Conservation (phyloP, 2,329 filamentous ascomycete species). For the Aspergillus felis region DNA sequence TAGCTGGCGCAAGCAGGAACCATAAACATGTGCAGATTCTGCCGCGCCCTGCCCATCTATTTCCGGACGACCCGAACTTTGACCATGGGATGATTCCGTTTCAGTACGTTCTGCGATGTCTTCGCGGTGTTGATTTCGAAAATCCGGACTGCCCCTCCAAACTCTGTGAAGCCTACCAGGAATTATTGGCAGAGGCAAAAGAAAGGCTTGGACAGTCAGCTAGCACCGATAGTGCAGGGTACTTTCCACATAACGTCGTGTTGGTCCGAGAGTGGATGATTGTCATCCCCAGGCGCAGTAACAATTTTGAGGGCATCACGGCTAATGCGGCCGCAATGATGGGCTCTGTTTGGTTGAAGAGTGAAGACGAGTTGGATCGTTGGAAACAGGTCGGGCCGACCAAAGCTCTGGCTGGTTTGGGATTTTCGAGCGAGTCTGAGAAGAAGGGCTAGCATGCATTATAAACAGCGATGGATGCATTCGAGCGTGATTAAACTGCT, state of each 20-base stretch:
- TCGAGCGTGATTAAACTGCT: no score
- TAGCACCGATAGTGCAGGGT: background rate
- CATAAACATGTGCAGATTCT: slow-evolving; percentile 49
- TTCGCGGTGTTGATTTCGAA: background rate
- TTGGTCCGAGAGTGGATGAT: slow-evolving; percentile 44
- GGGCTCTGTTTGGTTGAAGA: slow-evolving; percentile 31
- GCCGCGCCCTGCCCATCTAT: slow-evolving; percentile 9
- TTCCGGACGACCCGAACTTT: slow-evolving; percentile 8
- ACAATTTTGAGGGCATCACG: slow-evolving; percentile 33
- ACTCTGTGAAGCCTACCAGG: slow-evolving; percentile 7
- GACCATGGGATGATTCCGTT: slow-evolving; percentile 4
- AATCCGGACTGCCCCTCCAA: background rate
- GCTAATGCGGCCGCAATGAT: slow-evolving; percentile 49
- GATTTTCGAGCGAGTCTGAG: slow-evolving; percentile 9
- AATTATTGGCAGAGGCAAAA: slow-evolving; percentile 8
- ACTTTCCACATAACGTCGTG: slow-evolving; percentile 45
- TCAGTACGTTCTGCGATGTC: slow-evolving; percentile 9
- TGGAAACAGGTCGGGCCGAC: slow-evolving; percentile 38
- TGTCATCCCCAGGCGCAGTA: slow-evolving; percentile 44
- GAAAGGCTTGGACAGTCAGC: background rate
- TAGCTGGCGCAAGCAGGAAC: slow-evolving; percentile 44
- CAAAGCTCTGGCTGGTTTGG: slow-evolving; percentile 36
- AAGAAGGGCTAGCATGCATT: background rate
- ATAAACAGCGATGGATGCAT: background rate
- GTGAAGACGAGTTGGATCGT: slow-evolving; percentile 30